These are phyloP conservation scores for Alternaria sp. DNA, from an alignment of 2,329 filamentous ascomycete genomes.

Conservation along the genomic window DNA sequence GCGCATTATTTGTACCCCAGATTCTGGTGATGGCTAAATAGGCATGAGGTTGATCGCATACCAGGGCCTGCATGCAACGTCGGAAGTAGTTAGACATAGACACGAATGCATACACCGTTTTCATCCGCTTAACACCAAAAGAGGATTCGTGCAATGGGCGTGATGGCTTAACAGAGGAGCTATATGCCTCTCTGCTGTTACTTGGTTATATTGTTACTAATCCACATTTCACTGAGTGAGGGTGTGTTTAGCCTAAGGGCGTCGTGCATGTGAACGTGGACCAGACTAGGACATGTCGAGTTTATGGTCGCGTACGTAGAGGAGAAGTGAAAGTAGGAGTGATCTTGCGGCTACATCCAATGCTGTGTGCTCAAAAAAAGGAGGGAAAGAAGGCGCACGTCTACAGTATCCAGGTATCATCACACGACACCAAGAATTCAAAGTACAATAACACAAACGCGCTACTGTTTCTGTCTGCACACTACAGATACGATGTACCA, in stretches of 20 bases:
- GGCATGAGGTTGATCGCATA: neutral
- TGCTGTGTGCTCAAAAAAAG: neutral
- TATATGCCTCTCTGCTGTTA: neutral
- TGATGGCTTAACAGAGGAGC: neutral
- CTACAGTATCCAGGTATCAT: neutral
- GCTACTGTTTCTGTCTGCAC: neutral
- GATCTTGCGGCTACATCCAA: neutral
- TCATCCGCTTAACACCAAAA: neutral
- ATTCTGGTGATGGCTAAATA: constrained; percentile 12
- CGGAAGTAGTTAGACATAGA: constrained; percentile 2
- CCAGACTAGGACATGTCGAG: neutral
- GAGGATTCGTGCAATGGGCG: neutral
- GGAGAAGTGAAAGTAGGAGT: neutral
- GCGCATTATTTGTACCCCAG: constrained; percentile 5
- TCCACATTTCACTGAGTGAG: neutral
- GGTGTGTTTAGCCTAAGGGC: neutral
- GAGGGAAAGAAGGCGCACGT: neutral
- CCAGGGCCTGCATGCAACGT: neutral
- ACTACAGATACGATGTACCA: neutral
- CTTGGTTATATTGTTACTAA: neutral
- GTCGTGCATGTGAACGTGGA: neutral
- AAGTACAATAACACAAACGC: neutral
- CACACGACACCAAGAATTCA: neutral
- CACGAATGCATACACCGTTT: neutral
- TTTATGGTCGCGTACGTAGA: neutral